These are phyloP conservation scores for Encephalitozoon hellem DNA, from an alignment of 371 early-diverging fungal species.

Conservation along the genomic window DNA sequence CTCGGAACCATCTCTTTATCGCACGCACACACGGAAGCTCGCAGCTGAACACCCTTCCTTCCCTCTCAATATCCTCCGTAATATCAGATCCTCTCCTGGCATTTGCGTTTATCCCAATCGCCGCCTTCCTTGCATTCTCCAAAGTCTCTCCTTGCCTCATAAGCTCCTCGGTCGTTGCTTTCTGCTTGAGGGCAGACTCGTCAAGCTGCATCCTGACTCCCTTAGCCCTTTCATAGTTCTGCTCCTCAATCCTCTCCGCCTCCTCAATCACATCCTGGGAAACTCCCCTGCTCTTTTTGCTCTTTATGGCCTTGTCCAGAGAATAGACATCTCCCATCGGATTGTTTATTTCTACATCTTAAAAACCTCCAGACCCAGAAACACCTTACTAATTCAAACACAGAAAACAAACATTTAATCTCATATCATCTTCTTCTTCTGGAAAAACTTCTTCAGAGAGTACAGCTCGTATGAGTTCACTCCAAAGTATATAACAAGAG, in stretches of 20 bases:
- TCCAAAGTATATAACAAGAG: slow-evolving; percentile 50
- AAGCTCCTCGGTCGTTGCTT: slow-evolving; percentile 46
- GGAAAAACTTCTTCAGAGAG: slow-evolving; percentile 58
- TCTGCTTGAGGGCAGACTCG: slow-evolving; percentile 37
- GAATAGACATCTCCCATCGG: slow-evolving; percentile 15
- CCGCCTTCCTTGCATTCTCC: slow-evolving; percentile 31
- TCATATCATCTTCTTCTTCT: slow-evolving; percentile 61
- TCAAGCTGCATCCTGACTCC: slow-evolving; percentile 39
- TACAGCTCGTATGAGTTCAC: slow-evolving; percentile 52
- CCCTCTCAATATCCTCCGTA: slow-evolving; percentile 47
- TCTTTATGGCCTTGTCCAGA: slow-evolving; percentile 16
- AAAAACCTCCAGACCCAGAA: background rate
- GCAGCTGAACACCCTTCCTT: slow-evolving; percentile 42
- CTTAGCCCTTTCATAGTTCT: slow-evolving; percentile 44
- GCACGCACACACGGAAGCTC: slow-evolving; percentile 20
- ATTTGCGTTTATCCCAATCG: slow-evolving; percentile 33
- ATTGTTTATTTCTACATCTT: slow-evolving; percentile 6
- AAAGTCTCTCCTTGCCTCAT: slow-evolving; percentile 49
- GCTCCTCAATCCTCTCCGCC: slow-evolving; percentile 46
- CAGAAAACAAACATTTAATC: slow-evolving; percentile 28
- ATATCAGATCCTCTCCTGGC: slow-evolving; percentile 40
- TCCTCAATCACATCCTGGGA: slow-evolving; percentile 29
- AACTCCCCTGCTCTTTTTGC: slow-evolving; percentile 34
- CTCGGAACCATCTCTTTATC: slow-evolving; percentile 39
- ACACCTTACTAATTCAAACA: background rate